These are phyloP conservation scores for Trichoderma citrinoviride DNA, from an alignment of 2,329 filamentous ascomycete genomes.

Conservation along the genomic window DNA sequence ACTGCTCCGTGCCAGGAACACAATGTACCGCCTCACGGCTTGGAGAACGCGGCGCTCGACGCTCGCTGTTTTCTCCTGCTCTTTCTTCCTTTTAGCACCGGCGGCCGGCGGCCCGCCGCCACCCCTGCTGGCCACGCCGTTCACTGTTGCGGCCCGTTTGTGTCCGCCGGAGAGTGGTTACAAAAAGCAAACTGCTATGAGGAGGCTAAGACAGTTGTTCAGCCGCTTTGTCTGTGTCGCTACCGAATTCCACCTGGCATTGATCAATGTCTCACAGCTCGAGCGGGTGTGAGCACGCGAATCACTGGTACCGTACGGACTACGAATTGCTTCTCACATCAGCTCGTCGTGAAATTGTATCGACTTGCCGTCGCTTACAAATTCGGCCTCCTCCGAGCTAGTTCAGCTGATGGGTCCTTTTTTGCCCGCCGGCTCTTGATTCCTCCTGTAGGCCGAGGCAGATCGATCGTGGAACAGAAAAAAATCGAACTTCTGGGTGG, in stretches of 20 bases:
- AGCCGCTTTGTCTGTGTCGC: not conserved
- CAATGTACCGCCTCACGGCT: not conserved
- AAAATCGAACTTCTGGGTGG: not conserved
- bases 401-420: not conserved
- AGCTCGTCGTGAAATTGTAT: not conserved
- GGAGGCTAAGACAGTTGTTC: conserved; percentile 5
- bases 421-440: not conserved
- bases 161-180: not conserved
- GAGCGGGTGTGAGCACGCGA: too few species aligned
- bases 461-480: not conserved
- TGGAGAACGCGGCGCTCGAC: not conserved
- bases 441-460: not conserved
- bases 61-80: conserved; percentile 1
- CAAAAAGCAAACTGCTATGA: not conserved
- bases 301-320: not conserved
- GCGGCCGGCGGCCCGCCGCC: conserved; percentile 3
- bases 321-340: not conserved
- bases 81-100: not conserved
- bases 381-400: conserved; percentile 10
- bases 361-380: not conserved
- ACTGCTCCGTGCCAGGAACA: not conserved
- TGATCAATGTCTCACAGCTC: not conserved
- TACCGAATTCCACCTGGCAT: not conserved
- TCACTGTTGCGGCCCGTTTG: not conserved
- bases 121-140: not conserved